These are phyloP conservation scores for Hymenoscyphus linearis DNA, from an alignment of 2,329 filamentous ascomycete genomes.

Conservation along the genomic window DNA sequence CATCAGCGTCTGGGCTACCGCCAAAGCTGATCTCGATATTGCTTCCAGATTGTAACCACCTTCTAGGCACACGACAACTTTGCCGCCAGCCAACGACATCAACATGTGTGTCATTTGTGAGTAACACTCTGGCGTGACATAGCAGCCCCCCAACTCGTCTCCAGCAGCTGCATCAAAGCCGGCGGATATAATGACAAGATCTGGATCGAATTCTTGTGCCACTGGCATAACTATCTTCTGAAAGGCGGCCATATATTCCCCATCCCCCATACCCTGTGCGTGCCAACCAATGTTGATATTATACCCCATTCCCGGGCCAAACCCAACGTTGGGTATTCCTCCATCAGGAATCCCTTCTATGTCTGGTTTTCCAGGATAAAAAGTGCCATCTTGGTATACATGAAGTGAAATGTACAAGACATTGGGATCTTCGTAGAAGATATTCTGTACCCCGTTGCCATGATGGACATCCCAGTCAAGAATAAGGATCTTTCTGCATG, in stretches of 20 bases:
- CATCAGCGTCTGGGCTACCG: slow-evolving; percentile 90
- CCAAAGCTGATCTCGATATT: slow-evolving; percentile 87
- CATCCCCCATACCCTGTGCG: slow-evolving; percentile 81
- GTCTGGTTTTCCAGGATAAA: slow-evolving; percentile 72
- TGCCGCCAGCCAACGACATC: slow-evolving; percentile 87
- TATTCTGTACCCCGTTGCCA: slow-evolving; percentile 92
- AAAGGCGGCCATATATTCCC: slow-evolving; percentile 94
- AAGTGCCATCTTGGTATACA: slow-evolving; percentile 75
- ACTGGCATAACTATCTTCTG: slow-evolving; percentile 96
- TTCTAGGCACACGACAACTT: slow-evolving; percentile 87
- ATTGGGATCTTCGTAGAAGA: slow-evolving; percentile 92
- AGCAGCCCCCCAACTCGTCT: slow-evolving; percentile 87
- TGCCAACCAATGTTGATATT: slow-evolving; percentile 66
- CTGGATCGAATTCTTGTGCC: slow-evolving; percentile 85
- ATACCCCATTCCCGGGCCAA: slow-evolving; percentile 49
- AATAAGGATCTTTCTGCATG: slow-evolving; percentile 84
- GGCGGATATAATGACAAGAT: slow-evolving; percentile 90
- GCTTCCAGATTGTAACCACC: slow-evolving; percentile 92
- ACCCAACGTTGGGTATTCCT: slow-evolving; percentile 54
- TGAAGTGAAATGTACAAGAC: slow-evolving; percentile 94
- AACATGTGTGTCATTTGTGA: slow-evolving; percentile 99
- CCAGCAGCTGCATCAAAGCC: slow-evolving; percentile 95
- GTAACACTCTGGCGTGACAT: slow-evolving; percentile 86
- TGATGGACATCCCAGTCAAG: slow-evolving; percentile 84
- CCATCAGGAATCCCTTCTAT: slow-evolving; percentile 58